These are phyloP conservation scores for Fragaria nilgerrensis DNA, from an alignment of 306 rosid genomes.

Conservation along the genomic window DNA sequence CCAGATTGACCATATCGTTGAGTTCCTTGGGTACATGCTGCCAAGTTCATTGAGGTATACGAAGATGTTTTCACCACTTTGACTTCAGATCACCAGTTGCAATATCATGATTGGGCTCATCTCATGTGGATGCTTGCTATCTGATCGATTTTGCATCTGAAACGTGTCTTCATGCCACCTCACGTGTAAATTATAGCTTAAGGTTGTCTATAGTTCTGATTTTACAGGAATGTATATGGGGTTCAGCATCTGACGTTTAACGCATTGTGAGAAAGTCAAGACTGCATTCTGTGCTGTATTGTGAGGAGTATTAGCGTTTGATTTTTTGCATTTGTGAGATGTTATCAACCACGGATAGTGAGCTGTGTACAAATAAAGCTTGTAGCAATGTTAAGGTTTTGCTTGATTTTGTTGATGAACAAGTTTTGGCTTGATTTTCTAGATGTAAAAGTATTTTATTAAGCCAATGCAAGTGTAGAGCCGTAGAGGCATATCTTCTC, in stretches of 20 bases:
- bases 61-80: constrained; percentile 19
- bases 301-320: constrained; percentile 22
- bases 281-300: constrained; percentile 34
- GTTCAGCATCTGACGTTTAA: constrained; percentile 30
- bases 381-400: background rate
- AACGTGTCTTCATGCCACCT: constrained; percentile 25
- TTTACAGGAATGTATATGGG: constrained; percentile 32
- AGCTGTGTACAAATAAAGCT: constrained; percentile 3
- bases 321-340: constrained; percentile 26
- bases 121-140: background rate
- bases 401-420: background rate
- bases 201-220: constrained; percentile 27
- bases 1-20: constrained; percentile 12
- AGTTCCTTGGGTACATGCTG: constrained; percentile 13
- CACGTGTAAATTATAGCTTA: constrained; percentile 39
- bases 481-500: no score
- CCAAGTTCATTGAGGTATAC: constrained; percentile 9
- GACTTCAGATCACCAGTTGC: constrained; percentile 15
- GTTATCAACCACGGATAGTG: constrained; percentile 41
- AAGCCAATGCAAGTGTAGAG: no score
- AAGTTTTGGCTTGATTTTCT: background rate
- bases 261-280: constrained; percentile 17
- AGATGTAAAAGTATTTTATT: no score
- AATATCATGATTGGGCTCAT: constrained; percentile 10
- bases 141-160: constrained; percentile 15